Percentiles rank a stretch among this genome's conserved stretches.
Evolutionary conservation across 768 basidiomycete species (phyloP).

Genomic region (Suillus cothurnatus): DNA sequence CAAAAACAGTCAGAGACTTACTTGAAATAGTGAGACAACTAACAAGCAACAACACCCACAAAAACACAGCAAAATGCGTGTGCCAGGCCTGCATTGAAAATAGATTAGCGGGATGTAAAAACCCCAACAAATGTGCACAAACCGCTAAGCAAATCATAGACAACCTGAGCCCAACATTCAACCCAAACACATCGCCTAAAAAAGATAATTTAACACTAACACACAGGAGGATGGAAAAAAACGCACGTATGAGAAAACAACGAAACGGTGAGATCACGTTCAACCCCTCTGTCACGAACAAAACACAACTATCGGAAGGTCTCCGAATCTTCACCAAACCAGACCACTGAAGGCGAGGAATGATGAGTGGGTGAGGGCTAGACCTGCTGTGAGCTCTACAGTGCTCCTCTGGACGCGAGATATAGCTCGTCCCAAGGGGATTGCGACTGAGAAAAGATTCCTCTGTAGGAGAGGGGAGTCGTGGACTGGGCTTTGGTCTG

Average conservation of each 20-base stretch:
- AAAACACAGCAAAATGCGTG: accelerated
- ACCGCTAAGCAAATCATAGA: not conserved
- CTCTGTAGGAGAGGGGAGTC: too few species aligned
- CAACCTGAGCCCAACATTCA: not conserved
- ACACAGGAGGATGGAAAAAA: conserved; percentile 7
- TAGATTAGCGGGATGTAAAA: not conserved
- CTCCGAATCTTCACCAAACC: too few species aligned
- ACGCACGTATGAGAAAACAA: not conserved
- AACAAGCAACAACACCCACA: not conserved
- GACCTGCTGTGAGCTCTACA: too few species aligned
- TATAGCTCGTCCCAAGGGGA: too few species aligned
- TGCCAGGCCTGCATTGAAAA: not conserved
- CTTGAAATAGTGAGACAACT: too few species aligned
- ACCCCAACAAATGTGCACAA: not conserved
- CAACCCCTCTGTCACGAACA: not conserved
- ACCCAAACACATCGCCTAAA: not conserved
- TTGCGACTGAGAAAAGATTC: too few species aligned
- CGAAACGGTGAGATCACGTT: not conserved
- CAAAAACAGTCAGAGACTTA: too few species aligned
- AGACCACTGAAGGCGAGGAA: too few species aligned
- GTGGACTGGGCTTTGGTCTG: too few species aligned
- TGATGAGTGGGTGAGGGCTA: too few species aligned
- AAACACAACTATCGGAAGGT: not conserved
- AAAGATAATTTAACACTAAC: conserved; percentile 7
- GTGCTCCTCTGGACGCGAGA: too few species aligned